These are phyloP conservation scores for Basidiobolus meristosporus DNA, from an alignment of 371 early-diverging fungal genomes.

Conservation along the genomic window DNA sequence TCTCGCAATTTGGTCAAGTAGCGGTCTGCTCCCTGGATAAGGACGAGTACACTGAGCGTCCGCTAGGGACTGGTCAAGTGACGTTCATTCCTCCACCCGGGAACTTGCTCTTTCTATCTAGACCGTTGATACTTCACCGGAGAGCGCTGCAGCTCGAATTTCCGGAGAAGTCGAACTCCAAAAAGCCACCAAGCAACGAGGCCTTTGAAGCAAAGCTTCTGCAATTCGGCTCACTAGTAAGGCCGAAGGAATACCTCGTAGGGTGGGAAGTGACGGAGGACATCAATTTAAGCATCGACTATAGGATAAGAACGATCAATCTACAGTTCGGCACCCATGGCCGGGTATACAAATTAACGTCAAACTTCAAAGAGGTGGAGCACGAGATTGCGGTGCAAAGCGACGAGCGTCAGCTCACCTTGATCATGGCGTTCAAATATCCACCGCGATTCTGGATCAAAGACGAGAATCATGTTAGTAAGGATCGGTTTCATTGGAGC, in stretches of 20 bases:
- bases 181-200: background rate
- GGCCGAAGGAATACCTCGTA: background rate
- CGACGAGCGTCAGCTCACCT: background rate
- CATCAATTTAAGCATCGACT: slow-evolving; percentile 1
- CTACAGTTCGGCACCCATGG: background rate
- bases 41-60: background rate
- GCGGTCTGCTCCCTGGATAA: slow-evolving; percentile 1
- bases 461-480: background rate
- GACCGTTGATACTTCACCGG: slow-evolving; percentile 1
- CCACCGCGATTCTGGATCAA: slow-evolving; percentile 1
- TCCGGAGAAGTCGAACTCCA: background rate
- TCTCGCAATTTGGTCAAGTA: slow-evolving; percentile 1
- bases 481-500: background rate
- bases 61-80: background rate
- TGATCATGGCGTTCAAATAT: background rate
- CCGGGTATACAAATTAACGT: no score
- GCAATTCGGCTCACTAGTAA: no score
- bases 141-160: background rate
- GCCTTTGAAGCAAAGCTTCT: background rate
- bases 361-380: no score
- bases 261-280: background rate
- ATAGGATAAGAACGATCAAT: slow-evolving; percentile 1
- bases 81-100: background rate
- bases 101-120: background rate
- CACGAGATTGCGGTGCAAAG: no score